These are phyloP conservation scores for Oryza rufipogon DNA, from an alignment of 176 grass and related monocot genomes.

Conservation along the genomic window DNA sequence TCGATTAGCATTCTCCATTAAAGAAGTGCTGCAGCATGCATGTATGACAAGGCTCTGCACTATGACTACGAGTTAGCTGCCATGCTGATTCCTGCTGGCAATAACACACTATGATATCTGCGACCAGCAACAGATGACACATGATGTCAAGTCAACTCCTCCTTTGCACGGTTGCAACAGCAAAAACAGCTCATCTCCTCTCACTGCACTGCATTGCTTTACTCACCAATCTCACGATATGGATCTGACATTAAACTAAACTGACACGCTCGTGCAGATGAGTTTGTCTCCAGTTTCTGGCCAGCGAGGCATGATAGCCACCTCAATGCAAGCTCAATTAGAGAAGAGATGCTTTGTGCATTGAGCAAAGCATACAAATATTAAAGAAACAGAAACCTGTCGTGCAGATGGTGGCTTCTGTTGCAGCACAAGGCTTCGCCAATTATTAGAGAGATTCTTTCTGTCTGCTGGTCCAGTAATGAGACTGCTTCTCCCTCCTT, in stretches of 20 bases:
- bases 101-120: not conserved
- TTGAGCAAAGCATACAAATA: not conserved
- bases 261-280: not conserved
- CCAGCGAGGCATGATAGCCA: conserved; percentile 18
- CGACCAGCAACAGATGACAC: not conserved
- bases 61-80: not conserved
- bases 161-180: not conserved
- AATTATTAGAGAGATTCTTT: conserved; percentile 22
- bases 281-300: conserved; percentile 16
- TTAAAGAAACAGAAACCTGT: conserved; percentile 14
- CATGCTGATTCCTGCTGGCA: not conserved
- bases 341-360: not conserved
- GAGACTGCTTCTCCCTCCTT: conserved; percentile 23
- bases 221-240: not conserved
- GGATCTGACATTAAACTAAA: conserved; percentile 5
- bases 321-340: not conserved
- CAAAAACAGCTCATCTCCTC: not conserved
- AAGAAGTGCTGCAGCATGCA: not conserved
- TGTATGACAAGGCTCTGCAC: not conserved
- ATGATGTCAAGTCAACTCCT: conserved; percentile 23
- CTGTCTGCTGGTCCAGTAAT: conserved; percentile 10
- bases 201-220: not conserved
- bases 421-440: not conserved
- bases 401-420: not conserved
- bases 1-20: no score